phyloP scores from a whole-genome alignment of 352 stramenopile genomes.

The Globisporangium perplexum region DNA sequence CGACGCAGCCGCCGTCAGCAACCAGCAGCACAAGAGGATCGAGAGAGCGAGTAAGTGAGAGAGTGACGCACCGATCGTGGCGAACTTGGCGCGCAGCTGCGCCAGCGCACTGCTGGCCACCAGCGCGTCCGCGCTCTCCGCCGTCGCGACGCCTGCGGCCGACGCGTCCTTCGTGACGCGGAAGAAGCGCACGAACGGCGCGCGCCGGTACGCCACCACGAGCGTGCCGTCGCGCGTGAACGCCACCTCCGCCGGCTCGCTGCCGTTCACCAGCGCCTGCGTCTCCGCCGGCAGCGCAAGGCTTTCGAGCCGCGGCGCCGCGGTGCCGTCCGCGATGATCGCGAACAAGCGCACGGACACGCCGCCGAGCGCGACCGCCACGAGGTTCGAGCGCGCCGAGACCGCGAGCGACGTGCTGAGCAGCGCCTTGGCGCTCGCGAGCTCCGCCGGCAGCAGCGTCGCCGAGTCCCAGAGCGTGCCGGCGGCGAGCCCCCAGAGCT shows the following conservation, averaged over 20 bases:
- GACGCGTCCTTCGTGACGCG: constrained; percentile 24
- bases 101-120: constrained; percentile 21
- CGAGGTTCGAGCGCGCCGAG: constrained; percentile 45
- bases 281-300: constrained; percentile 18
- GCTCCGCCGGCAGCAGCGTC: constrained; percentile 26
- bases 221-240: constrained; percentile 46
- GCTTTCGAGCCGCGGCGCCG: constrained; percentile 19
- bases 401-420: constrained; percentile 56
- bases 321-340: constrained; percentile 24
- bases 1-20: too few species aligned
- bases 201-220: constrained; percentile 52
- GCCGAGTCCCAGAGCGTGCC: constrained; percentile 55
- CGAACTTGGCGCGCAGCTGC: constrained; percentile 38
- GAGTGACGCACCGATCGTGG: constrained; percentile 39
- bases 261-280: constrained; percentile 29
- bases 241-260: constrained; percentile 37
- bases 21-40: constrained; percentile 4
- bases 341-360: constrained; percentile 44
- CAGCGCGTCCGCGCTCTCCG: constrained; percentile 5
- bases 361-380: constrained; percentile 51
- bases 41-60: not conserved
- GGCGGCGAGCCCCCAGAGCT: constrained; percentile 58
- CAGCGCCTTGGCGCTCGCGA: constrained; percentile 30
- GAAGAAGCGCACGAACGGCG: constrained; percentile 59
- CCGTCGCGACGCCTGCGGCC: constrained; percentile 5